Base-by-base conservation (phyloP, 2,329 filamentous ascomycete species). In the Thielaviopsis musarum region DNA sequence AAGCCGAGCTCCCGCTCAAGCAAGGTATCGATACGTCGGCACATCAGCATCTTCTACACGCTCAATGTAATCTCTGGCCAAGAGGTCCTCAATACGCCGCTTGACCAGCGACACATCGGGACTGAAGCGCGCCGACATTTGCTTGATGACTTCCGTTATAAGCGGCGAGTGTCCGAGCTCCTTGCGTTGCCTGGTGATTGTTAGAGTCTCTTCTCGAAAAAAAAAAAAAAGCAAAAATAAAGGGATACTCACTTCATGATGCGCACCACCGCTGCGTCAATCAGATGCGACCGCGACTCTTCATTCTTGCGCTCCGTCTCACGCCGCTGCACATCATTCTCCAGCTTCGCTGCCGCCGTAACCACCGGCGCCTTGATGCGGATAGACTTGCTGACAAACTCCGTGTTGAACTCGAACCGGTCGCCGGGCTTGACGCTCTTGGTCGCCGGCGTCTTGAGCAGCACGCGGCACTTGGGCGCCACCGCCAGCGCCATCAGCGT, bases 291-390 rank as follows among this genome's bases (percentile, higher is more conserved):
- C 63, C 87, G 76, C 22, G 80, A 83, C 68, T 88, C 82, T 65
- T 87, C 81, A 64, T 87, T 89, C 75, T 85, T 87, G 66, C 84
- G 80, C 69, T 90, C 84, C 0, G 87, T 91, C 57, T 81, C 81
- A 70, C 81, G 83, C 54, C 83, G 74, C 70, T 86, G 82, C 2
- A 80, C 75, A 64, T 80, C 74, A 57, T 82, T 88, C 71, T 97
- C 91, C 0, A 95, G 87, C 71, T 89, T 93, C 69, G 89, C 94
- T 19, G 84, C 80, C 1, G 83, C 81, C 56, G 82, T 87, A 65
- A 95, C 86, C 5, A 93, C 85, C 22, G 88, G 88, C 21, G 93
- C 88, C 70, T 95, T 95, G 72, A 96, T 88, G 69, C 88, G 89
- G 66, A 93, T 79, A 56, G 87, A 83, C 68, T 88, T 90, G 72